Evolutionary conservation across 306 rosid genomes (phyloP).

Genomic region (Pterocarpus macrocarpus): DNA sequence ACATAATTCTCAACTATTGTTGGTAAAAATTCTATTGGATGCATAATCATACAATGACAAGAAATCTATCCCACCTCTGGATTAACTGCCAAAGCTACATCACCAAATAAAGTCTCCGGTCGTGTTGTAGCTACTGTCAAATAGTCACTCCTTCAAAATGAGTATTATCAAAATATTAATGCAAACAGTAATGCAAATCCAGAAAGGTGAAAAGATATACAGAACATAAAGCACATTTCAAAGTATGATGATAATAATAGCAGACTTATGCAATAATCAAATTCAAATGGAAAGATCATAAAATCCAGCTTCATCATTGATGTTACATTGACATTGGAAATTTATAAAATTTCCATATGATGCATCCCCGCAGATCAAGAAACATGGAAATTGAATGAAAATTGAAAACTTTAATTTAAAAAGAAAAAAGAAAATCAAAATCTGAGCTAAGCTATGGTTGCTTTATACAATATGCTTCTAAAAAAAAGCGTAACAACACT

Average conservation of each 20-base stretch:
- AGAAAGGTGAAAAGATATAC: background rate
- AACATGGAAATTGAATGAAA: background rate
- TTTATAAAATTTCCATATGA: background rate
- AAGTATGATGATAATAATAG: conserved; percentile 16
- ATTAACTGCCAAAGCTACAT: conserved; percentile 94
- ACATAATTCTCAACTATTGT: background rate
- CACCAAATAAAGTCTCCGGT: conserved; percentile 97
- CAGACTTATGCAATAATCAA: background rate
- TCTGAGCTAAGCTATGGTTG: conserved; percentile 26
- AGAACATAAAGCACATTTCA: conserved; percentile 31
- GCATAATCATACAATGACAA: conserved; percentile 22
- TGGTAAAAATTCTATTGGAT: conserved; percentile 5
- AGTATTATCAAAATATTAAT: conserved; percentile 33
- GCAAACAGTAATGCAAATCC: conserved; percentile 22
- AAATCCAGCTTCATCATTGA: background rate
- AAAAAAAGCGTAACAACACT: background rate
- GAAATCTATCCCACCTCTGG: conserved; percentile 71
- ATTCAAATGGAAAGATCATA: conserved; percentile 28
- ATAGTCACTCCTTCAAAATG: conserved; percentile 72
- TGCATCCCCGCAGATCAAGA: background rate
- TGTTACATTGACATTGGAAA: background rate
- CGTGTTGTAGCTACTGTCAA: conserved; percentile 96
- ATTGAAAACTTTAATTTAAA: background rate
- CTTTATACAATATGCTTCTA: conserved; percentile 8
- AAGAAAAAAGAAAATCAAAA: conserved; percentile 32